phyloP scores from a whole-genome alignment of 2,329 filamentous ascomycete species.

The Cadophora luteo-olivacea region DNA sequence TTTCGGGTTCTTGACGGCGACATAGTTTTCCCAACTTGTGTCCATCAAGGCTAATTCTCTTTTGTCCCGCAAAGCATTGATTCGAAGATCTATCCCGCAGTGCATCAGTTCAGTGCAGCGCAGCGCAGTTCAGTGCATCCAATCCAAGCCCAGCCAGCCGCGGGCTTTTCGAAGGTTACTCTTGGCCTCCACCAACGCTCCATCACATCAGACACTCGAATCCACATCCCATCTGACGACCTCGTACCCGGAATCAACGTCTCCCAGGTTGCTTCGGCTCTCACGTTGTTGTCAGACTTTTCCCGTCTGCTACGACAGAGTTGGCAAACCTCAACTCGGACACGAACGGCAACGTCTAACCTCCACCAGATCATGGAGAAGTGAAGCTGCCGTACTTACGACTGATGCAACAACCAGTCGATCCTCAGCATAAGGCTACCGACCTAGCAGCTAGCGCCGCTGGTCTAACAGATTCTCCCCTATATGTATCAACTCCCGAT shows the following conservation, averaged over 20 bases:
- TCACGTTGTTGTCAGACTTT: slow-evolving; percentile 20
- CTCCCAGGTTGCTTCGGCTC: slow-evolving; percentile 26
- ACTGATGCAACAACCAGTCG: slow-evolving; percentile 26
- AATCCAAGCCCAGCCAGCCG: not conserved
- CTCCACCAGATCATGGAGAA: slow-evolving; percentile 33
- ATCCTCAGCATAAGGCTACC: slow-evolving; percentile 28
- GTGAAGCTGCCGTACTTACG: slow-evolving; percentile 19
- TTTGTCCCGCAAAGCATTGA: not conserved
- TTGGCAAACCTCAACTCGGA: slow-evolving; percentile 1
- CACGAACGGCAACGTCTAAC: slow-evolving; percentile 15
- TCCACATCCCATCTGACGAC: slow-evolving; percentile 24
- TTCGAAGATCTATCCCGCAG: slow-evolving; percentile 5
- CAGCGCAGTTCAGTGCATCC: not conserved
- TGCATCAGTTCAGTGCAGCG: slow-evolving; percentile 3
- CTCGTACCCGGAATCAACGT: slow-evolving; percentile 29
- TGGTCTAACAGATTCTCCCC: slow-evolving; percentile 28
- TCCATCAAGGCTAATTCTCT: slow-evolving; percentile 16
- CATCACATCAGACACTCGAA: slow-evolving; percentile 23
- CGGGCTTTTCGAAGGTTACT: slow-evolving; percentile 33
- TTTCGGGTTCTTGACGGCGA: slow-evolving; percentile 28
- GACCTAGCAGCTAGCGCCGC: slow-evolving; percentile 37
- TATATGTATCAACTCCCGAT: slow-evolving; percentile 44
- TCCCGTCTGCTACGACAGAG: slow-evolving; percentile 14
- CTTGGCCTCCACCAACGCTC: slow-evolving; percentile 29
- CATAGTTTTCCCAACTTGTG: slow-evolving; percentile 30